phyloP scores from a whole-genome alignment of 306 rosid species.

The Trifolium fragiferum region DNA sequence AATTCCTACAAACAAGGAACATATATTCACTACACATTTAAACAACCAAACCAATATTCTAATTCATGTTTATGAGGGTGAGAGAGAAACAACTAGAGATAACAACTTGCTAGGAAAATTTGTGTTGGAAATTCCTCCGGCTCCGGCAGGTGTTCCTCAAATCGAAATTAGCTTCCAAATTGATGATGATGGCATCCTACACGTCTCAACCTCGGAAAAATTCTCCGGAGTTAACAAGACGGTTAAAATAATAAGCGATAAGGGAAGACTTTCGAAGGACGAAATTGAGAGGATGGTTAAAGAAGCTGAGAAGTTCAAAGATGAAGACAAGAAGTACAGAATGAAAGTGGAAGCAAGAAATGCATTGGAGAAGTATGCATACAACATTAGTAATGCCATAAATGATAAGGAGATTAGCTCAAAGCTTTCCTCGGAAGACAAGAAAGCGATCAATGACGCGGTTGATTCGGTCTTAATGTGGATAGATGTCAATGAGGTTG shows the following conservation, averaged over 20 bases:
- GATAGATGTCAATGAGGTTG: background rate
- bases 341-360: slow-evolving; percentile 36
- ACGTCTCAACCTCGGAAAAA: background rate
- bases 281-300: background rate
- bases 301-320: background rate
- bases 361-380: slow-evolving; percentile 69
- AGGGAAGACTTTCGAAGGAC: background rate
- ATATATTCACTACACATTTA: background rate
- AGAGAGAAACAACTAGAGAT: background rate
- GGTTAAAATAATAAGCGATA: background rate
- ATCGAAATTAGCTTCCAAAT: background rate
- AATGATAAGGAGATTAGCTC: slow-evolving; percentile 71
- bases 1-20: background rate
- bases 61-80: background rate
- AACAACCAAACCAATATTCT: background rate
- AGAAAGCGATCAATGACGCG: slow-evolving; percentile 73
- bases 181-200: background rate
- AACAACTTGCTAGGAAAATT: background rate
- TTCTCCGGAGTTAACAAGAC: background rate
- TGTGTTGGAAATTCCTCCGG: background rate
- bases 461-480: slow-evolving; percentile 38
- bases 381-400: slow-evolving; percentile 73
- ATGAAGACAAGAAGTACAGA: background rate
- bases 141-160: background rate
- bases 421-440: slow-evolving; percentile 60